phyloP scores from a whole-genome alignment of 2,329 filamentous ascomycete genomes.

The Apiospora sp. region DNA sequence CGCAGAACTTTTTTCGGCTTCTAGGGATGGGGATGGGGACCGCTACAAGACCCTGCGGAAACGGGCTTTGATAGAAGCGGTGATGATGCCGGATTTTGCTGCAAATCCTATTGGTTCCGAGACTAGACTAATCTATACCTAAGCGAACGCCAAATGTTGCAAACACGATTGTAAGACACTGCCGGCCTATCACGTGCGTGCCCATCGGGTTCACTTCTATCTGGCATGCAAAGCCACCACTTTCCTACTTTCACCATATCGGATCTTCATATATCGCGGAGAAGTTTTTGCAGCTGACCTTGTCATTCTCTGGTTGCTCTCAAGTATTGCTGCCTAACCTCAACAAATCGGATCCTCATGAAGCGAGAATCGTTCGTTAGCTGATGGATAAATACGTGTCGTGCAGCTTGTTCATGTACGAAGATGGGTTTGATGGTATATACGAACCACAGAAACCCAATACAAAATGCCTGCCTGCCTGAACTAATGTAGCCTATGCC shows the following conservation, averaged over 20 bases:
- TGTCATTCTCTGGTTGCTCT: neutral
- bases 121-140: neutral
- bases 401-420: constrained; percentile 19
- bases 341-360: neutral
- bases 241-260: neutral
- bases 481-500: constrained; percentile 13
- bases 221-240: neutral
- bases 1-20: neutral
- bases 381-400: constrained; percentile 14
- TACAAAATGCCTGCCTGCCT: constrained; percentile 13
- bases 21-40: neutral
- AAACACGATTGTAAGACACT: neutral
- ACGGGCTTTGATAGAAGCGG: neutral
- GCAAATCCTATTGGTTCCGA: neutral
- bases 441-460: constrained; percentile 11
- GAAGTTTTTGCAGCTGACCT: neutral
- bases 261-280: neutral
- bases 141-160: neutral
- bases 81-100: neutral
- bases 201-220: no score
- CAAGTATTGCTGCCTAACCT: constrained; percentile 13
- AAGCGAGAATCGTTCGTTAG: constrained; percentile 18
- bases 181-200: neutral
- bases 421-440: constrained; percentile 12
- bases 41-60: neutral